Evolutionary conservation across 2,329 filamentous ascomycete species (phyloP), one percentile per base, ranked within the genome.

Genomic region (Cadophora sp.): DNA sequence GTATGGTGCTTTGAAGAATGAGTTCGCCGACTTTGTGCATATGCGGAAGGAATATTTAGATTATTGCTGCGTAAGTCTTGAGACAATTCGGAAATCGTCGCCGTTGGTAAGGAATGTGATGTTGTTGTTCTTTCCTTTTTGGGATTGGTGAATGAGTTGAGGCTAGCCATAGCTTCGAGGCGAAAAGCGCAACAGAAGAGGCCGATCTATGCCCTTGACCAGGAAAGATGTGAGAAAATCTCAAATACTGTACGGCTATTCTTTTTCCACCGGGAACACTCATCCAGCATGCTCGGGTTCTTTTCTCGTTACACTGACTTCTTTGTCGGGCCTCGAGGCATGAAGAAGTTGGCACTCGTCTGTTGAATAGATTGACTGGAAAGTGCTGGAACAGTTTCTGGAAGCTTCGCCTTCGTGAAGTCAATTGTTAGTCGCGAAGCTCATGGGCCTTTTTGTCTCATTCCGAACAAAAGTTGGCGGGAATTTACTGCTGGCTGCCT

Each of bases 11-110:
- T 59, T n/a, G n/a, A 26, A 24, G 8, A 40, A 27, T 26, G 56
- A 27, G 22, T 43, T 59, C 56, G 56, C 56, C 22, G 34, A 59
- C 22, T 59, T 26, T 59, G 31, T 59, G 56, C 43, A 59, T 19
- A 40, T 6, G 31, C 55, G n/a, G 29, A 24, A 26, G 11, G 55
- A 40, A n/a, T 31, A 11, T 24, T 26, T 24, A 12, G 31, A 37
- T 3, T 9, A n/a, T 37, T 24, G 12, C 16, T 37, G 9, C 14
- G 12, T 5, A 43, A 48, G n/a, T 22, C 4, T 27, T 16, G 31
- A 59, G 34, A 59, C 2, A 27, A 26, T 59, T 27, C 7, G 19
- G 34, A 19, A 43, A 4, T 27, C 11, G 14, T n/a, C 16, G n/a
- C 43, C 40, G 34, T 37, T 37, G 34, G 34, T 37, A 12, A 37